Percentiles rank a stretch among this genome's conserved stretches.
These are phyloP conservation scores for Cubamyces lactineus DNA, from an alignment of 768 basidiomycete genomes.

Conservation along the genomic window DNA sequence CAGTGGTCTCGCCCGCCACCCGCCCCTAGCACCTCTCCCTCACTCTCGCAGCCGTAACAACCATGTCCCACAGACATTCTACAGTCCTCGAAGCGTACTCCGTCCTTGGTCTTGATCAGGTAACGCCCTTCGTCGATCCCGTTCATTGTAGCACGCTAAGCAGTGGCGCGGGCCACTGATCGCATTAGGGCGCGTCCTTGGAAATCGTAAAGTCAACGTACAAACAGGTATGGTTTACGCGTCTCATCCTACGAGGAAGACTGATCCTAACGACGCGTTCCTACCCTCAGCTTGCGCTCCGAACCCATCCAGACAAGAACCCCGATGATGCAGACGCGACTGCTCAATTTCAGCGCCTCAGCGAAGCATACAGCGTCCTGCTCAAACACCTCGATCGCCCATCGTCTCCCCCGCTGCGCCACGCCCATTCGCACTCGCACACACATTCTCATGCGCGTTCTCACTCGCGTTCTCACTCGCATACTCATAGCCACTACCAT, in stretches of 20 bases:
- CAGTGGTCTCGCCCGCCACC: not conserved
- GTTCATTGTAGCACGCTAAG: not conserved
- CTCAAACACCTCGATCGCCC: conserved; percentile 54
- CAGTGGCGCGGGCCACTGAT: not conserved
- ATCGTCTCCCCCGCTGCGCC: conserved; percentile 32
- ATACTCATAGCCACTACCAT: conserved; percentile 39
- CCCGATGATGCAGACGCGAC: conserved; percentile 67
- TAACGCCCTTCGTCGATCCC: conserved; percentile 27
- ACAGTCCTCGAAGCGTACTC: conserved; percentile 43
- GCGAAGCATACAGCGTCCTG: conserved; percentile 68
- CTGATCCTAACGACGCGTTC: not conserved
- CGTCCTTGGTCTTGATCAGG: conserved; percentile 58
- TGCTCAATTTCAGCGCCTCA: conserved; percentile 66
- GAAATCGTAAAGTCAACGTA: conserved; percentile 70
- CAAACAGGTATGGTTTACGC: conserved; percentile 54
- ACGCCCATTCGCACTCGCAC: conserved; percentile 20
- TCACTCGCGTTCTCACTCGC: conserved; percentile 37
- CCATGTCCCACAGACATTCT: conserved; percentile 42
- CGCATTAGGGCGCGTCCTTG: conserved; percentile 55
- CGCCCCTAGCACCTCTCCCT: not conserved
- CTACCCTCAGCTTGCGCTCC: conserved; percentile 54
- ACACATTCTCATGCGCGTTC: conserved; percentile 13
- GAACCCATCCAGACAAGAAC: conserved; percentile 81
- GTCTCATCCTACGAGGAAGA: not conserved
- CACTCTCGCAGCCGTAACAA: not conserved